Percentiles rank a stretch among this genome's conserved stretches.
Evolutionary conservation across 805 yeast genomes (phyloP).

Genomic region (Suhomyces sp.): DNA sequence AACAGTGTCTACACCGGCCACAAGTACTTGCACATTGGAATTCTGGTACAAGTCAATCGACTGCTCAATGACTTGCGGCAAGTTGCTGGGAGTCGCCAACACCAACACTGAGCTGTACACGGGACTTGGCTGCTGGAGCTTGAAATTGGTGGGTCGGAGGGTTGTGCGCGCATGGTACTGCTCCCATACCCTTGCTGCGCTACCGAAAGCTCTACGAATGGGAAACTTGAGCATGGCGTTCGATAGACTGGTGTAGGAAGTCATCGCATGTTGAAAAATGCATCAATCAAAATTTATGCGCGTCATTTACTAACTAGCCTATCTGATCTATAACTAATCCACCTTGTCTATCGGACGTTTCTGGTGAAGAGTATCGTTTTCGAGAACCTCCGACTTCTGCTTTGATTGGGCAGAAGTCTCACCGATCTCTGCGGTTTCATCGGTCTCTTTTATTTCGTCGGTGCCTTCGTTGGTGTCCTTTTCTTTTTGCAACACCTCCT

Average conservation of each 20-base stretch:
- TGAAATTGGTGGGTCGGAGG: constrained; percentile 7
- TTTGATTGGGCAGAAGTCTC: background rate
- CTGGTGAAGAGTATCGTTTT: constrained; percentile 7
- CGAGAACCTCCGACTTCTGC: background rate
- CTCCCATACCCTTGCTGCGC: background rate
- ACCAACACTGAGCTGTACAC: constrained; percentile 30
- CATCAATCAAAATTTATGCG: background rate
- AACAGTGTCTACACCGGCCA: constrained; percentile 41
- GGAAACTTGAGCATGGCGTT: background rate
- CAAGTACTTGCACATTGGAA: constrained; percentile 30
- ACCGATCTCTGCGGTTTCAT: background rate
- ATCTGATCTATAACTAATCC: constrained; percentile 16
- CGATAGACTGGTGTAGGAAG: background rate
- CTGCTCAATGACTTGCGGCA: constrained; percentile 29
- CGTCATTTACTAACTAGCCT: constrained; percentile 5
- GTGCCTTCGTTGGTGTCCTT: constrained; percentile 6
- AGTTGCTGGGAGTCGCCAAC: constrained; percentile 35
- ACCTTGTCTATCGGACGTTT: constrained; percentile 23
- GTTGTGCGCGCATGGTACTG: constrained; percentile 5
- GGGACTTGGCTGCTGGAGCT: constrained; percentile 8
- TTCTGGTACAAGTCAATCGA: constrained; percentile 26
- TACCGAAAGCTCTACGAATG: constrained; percentile 1
- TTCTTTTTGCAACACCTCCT: constrained; percentile 5
- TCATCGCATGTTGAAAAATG: background rate
- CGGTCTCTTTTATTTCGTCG: constrained; percentile 1